phyloP scores from a whole-genome alignment of 805 yeast genomes.

The Dipodascus geniculatus region DNA sequence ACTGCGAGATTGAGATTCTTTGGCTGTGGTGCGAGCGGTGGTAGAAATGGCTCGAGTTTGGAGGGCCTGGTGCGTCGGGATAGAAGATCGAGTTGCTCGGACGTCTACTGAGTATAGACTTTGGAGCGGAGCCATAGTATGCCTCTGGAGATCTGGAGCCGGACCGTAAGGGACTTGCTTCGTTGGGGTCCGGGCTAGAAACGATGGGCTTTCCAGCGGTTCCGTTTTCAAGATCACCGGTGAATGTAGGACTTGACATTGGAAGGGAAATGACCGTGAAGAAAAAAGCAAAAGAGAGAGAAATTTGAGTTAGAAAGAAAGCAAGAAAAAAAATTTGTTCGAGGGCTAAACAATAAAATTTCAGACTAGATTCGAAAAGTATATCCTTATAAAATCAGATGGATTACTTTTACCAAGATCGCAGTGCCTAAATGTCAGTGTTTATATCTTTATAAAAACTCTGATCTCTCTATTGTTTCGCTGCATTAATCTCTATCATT shows the following conservation, averaged over 20 bases:
- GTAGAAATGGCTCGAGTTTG: background rate
- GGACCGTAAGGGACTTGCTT: background rate
- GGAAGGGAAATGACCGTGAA: no score
- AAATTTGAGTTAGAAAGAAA: no score
- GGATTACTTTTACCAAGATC: no score
- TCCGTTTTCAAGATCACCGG: background rate
- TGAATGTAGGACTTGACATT: background rate
- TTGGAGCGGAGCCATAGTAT: background rate
- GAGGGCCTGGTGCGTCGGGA: constrained; percentile 3
- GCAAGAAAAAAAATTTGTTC: no score
- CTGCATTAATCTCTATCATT: background rate
- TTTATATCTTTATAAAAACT: background rate
- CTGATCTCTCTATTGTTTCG: background rate
- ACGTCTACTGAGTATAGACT: background rate
- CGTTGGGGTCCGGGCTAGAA: background rate
- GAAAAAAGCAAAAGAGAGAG: no score
- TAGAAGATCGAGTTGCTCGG: background rate
- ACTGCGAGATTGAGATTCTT: constrained; percentile 23
- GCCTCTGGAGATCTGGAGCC: background rate
- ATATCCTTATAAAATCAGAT: background rate
- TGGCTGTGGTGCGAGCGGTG: constrained; percentile 21
- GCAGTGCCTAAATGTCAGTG: no score
- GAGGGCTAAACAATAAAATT: no score
- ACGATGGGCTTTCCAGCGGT: background rate
- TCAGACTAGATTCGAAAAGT: background rate